These are phyloP conservation scores for Paralagenidium karlingii DNA, from an alignment of 352 stramenopile genomes.

Conservation along the genomic window DNA sequence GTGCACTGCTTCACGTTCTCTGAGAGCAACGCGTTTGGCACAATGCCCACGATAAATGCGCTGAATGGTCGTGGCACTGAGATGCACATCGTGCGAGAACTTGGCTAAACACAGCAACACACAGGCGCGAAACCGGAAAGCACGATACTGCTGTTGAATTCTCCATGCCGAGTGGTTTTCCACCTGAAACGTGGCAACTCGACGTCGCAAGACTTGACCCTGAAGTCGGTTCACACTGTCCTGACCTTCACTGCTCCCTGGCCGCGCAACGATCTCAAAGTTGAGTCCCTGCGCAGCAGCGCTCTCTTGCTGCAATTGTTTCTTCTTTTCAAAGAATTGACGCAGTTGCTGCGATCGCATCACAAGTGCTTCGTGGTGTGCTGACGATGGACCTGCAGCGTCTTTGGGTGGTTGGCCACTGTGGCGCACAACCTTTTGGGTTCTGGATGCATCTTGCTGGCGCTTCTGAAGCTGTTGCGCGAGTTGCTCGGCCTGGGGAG, in stretches of 20 bases:
- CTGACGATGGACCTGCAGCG: too few relatives aligned
- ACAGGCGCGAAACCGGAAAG: slow-evolving; percentile 16
- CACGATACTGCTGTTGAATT: slow-evolving; percentile 42
- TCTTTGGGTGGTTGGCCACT: too few relatives aligned
- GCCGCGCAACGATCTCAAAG: too few relatives aligned
- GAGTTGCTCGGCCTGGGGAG: slow-evolving; percentile 10
- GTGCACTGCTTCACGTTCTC: too few relatives aligned
- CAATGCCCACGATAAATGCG: slow-evolving; percentile 31
- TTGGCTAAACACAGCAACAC: slow-evolving; percentile 18
- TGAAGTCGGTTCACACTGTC: slow-evolving; percentile 33
- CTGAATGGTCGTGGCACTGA: slow-evolving; percentile 33
- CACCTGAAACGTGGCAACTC: slow-evolving; percentile 17
- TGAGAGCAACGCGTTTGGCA: too few relatives aligned
- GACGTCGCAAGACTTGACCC: slow-evolving; percentile 29
- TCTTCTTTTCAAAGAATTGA: too few relatives aligned
- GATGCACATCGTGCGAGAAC: slow-evolving; percentile 15
- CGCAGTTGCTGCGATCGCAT: too few relatives aligned
- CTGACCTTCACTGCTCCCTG: too few relatives aligned
- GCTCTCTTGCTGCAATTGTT: too few relatives aligned
- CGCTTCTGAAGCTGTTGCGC: slow-evolving; percentile 30
- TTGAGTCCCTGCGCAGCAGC: too few relatives aligned
- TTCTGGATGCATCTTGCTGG: slow-evolving; percentile 28
- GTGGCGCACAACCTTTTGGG: too few relatives aligned
- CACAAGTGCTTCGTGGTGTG: too few relatives aligned
- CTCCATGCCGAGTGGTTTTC: slow-evolving; percentile 27